phyloP scores from a whole-genome alignment of 2,329 filamentous ascomycete species.

The Xylariaceae sp. region DNA sequence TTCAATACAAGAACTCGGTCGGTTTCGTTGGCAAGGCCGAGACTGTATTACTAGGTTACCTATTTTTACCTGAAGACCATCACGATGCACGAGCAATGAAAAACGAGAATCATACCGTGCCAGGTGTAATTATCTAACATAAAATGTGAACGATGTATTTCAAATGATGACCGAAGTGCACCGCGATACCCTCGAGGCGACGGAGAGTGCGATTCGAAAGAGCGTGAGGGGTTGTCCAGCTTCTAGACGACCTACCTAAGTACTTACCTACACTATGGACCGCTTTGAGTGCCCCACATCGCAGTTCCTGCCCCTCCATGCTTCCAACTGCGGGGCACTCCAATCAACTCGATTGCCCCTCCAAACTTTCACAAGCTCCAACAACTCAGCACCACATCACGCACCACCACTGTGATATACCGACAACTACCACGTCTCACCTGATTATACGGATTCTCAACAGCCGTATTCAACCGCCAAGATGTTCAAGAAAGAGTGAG shows the following conservation, averaged over 20 bases:
- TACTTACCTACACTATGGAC: too few relatives aligned
- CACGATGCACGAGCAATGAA: background rate
- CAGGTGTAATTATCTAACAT: too few relatives aligned
- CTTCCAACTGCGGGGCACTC: conserved; percentile 15
- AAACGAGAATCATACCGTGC: too few relatives aligned
- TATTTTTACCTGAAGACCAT: background rate
- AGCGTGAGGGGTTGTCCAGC: background rate
- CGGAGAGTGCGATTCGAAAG: too few relatives aligned
- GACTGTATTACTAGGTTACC: background rate
- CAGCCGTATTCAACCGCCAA: conserved; percentile 31
- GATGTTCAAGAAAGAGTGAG: conserved; percentile 95
- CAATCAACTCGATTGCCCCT: conserved; percentile 20
- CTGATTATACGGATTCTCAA: too few relatives aligned
- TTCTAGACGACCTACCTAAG: background rate
- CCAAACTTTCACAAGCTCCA: conserved; percentile 29
- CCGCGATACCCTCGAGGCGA: too few relatives aligned
- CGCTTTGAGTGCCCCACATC: conserved; percentile 3
- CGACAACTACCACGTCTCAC: background rate
- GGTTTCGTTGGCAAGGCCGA: background rate
- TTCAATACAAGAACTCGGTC: too few relatives aligned
- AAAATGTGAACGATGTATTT: too few relatives aligned
- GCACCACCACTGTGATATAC: conserved; percentile 4
- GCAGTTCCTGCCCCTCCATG: background rate
- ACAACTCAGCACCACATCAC: conserved; percentile 3
- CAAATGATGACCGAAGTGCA: too few relatives aligned